These are phyloP conservation scores for Rosellinia necatrix DNA, from an alignment of 2,329 filamentous ascomycete species.

Conservation along the genomic window DNA sequence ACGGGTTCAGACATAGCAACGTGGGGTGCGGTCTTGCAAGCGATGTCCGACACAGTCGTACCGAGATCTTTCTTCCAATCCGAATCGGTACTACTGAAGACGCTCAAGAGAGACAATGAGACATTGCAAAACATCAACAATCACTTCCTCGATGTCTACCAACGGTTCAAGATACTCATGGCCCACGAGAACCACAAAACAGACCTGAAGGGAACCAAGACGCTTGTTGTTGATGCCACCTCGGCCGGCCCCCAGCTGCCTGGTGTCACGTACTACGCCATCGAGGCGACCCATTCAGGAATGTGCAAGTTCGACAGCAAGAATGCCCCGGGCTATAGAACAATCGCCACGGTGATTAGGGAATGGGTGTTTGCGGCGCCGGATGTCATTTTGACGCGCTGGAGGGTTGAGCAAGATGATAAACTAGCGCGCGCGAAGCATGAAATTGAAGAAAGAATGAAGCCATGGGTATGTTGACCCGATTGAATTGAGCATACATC, in stretches of 20 bases:
- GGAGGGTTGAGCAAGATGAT: slow-evolving; percentile 64
- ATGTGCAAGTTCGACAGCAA: slow-evolving; percentile 55
- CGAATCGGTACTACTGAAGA: slow-evolving; percentile 69
- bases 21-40: slow-evolving; percentile 70
- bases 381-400: slow-evolving; percentile 58
- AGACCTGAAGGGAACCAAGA: slow-evolving; percentile 65
- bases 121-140: slow-evolving; percentile 75
- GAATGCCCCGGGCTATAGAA: slow-evolving; percentile 67
- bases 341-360: slow-evolving; percentile 53
- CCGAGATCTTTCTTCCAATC: slow-evolving; percentile 70
- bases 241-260: slow-evolving; percentile 72
- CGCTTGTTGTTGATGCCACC: slow-evolving; percentile 69
- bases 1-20: slow-evolving; percentile 69
- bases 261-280: slow-evolving; percentile 74
- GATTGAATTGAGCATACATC: background rate
- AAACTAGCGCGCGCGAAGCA: slow-evolving; percentile 48
- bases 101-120: slow-evolving; percentile 75
- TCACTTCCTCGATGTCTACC: slow-evolving; percentile 72
- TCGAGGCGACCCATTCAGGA: slow-evolving; percentile 47
- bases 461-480: slow-evolving; percentile 44
- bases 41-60: slow-evolving; percentile 67
- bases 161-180: slow-evolving; percentile 74
- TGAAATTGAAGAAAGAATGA: slow-evolving; percentile 53
- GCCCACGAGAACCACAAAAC: slow-evolving; percentile 76
- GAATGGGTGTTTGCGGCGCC: slow-evolving; percentile 61